These are phyloP conservation scores for Sporothrix euskadiensis DNA, from an alignment of 2,329 filamentous ascomycete genomes.

Conservation along the genomic window DNA sequence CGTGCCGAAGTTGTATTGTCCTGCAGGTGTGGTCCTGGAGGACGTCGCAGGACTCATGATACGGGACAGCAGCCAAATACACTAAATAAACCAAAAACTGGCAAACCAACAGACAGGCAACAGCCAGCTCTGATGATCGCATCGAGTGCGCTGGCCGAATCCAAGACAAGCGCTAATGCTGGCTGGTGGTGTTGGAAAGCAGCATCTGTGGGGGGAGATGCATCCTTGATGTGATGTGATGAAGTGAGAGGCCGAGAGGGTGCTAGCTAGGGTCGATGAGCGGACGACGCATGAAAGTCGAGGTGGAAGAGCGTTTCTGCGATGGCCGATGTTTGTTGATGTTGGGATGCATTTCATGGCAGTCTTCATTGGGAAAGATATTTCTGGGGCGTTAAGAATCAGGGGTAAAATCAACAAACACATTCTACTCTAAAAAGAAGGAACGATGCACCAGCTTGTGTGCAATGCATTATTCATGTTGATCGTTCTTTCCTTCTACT, in stretches of 20 bases:
- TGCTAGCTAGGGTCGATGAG: background rate
- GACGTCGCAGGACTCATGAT: background rate
- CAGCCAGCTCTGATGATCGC: slow-evolving; percentile 19
- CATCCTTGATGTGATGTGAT: slow-evolving; percentile 1
- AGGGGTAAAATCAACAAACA: background rate
- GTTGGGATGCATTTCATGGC: background rate
- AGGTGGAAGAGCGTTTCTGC: background rate
- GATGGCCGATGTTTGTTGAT: background rate
- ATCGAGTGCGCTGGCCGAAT: slow-evolving; percentile 12
- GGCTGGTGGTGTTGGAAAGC: background rate
- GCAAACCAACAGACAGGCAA: background rate
- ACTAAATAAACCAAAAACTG: background rate
- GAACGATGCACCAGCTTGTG: background rate
- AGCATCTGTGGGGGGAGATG: background rate
- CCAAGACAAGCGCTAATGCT: slow-evolving; percentile 17
- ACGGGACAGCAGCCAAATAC: background rate
- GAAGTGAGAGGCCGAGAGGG: background rate
- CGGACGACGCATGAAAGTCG: background rate
- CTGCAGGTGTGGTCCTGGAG: background rate
- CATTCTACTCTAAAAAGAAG: background rate
- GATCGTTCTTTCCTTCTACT: background rate
- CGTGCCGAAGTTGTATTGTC: slow-evolving; percentile 4
- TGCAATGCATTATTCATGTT: background rate
- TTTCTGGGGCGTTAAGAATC: background rate
- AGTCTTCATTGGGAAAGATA: background rate